These are phyloP conservation scores for Saccharomycopsis sp. DNA, from an alignment of 805 yeast genomes.

Conservation along the genomic window DNA sequence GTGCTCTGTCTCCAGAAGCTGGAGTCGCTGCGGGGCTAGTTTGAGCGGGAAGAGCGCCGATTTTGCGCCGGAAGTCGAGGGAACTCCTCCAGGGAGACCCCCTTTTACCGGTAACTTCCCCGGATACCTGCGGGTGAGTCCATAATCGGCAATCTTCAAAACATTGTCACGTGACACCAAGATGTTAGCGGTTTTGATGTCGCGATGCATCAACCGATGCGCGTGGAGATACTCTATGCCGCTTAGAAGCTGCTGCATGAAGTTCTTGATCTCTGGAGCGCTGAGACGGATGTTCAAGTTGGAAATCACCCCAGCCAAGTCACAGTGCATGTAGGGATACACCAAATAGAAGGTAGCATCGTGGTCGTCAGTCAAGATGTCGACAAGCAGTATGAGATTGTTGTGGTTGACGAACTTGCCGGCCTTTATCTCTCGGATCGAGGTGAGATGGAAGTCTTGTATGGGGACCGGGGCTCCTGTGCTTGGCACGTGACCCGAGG, in stretches of 20 bases:
- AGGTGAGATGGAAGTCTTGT: constrained; percentile 83
- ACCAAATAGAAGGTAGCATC: constrained; percentile 54
- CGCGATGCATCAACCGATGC: constrained; percentile 66
- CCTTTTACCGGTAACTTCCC: constrained; percentile 48
- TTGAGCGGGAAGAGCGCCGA: background rate
- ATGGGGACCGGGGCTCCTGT: constrained; percentile 22
- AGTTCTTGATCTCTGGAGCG: constrained; percentile 71
- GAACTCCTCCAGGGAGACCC: constrained; percentile 26
- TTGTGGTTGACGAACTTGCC: constrained; percentile 62
- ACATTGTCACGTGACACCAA: constrained; percentile 69
- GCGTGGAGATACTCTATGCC: constrained; percentile 81
- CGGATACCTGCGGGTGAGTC: constrained; percentile 72
- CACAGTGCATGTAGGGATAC: constrained; percentile 87
- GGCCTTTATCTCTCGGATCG: constrained; percentile 84
- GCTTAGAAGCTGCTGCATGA: constrained; percentile 67
- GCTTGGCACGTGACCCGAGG: constrained; percentile 24
- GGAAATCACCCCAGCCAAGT: constrained; percentile 81
- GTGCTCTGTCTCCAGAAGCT: too few relatives aligned
- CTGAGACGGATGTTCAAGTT: constrained; percentile 61
- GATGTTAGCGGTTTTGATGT: constrained; percentile 94
- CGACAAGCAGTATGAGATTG: constrained; percentile 71
- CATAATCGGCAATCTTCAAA: constrained; percentile 91
- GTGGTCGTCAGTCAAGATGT: constrained; percentile 48
- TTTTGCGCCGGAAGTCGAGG: background rate
- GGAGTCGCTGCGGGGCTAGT: background rate